Base-by-base conservation (phyloP, 352 stramenopile genomes). In the Pseudoperonospora humuli region DNA sequence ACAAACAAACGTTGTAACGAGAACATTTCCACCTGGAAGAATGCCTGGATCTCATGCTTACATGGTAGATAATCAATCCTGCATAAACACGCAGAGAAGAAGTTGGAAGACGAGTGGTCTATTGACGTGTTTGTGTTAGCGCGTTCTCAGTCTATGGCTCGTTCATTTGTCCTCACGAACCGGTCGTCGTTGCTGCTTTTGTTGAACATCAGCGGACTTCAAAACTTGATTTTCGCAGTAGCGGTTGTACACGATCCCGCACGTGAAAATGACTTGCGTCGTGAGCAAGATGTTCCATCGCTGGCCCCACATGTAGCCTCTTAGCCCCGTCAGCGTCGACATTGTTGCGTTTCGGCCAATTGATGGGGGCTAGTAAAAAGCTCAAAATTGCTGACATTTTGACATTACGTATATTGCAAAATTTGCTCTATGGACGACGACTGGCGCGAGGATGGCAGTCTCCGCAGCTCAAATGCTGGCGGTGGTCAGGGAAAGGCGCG, bases 221-320 rank as follows among this genome's bases (percentile, higher is more conserved):
- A 18, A 10, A 5, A 47, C 46, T 31, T 67, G 46, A 27, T 64
- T 67, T 15, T 67, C 47, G 5, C 35, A 33, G 49, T 61, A 86
- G 32, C 76, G 70, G 15, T 79, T 75, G 54, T 76, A 75, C 39
- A 82, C 58, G 11, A 89, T 58, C 21, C 59, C 64, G 39, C 57
- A 70, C 50, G 71, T 86, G 57, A 84, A 83, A 50, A 85, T 70
- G 43, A 54, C 65, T 50, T 89, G 76, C 29, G 74, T 67, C 43
- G 70, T 83, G 25, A 89, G 64, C 39, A 89, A 48, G 33, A 89
- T 80, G 58, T 85, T 84, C 74, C 75, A 89, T 43, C 76, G 71
- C 34, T 86, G 67, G 37, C 73, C 53, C 45, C 71, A 60, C 49
- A 89, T 45, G 56, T 78, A 89, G 43, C 61, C 59, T 18, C 46